A percentile compares a stretch with the other conserved stretches of the same genome.
Evolutionary conservation across 805 yeast genomes (phyloP).

Genomic region (Metschnikowia cerradonensis): DNA sequence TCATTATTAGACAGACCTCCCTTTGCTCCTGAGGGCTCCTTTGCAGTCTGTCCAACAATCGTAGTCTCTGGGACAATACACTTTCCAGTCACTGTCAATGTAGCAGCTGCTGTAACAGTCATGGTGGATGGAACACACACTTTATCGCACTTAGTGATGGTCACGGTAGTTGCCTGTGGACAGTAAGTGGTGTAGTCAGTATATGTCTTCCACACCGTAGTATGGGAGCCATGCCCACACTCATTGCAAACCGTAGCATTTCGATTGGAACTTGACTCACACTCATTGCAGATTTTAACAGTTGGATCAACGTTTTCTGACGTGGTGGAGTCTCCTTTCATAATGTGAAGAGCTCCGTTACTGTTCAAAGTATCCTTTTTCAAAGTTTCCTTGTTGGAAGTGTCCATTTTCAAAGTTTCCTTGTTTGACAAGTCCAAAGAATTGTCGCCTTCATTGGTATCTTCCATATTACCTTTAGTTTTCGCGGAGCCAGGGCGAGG

Average conservation of each 20-base stretch:
- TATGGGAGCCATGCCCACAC: neutral
- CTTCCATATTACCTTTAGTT: neutral
- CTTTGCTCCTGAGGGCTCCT: too few species aligned
- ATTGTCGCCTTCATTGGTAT: too few species aligned
- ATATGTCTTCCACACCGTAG: neutral
- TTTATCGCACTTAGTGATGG: neutral
- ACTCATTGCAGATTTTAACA: neutral
- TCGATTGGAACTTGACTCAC: neutral
- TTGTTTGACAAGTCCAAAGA: too few species aligned
- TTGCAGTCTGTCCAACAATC: too few species aligned
- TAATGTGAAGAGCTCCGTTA: too few species aligned
- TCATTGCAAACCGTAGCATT: neutral
- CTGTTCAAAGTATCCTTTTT: too few species aligned
- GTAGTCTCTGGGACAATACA: neutral
- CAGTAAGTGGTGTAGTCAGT: neutral
- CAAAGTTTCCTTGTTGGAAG: too few species aligned
- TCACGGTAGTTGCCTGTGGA: neutral
- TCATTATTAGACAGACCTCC: too few species aligned
- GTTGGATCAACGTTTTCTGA: neutral
- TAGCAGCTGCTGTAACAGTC: neutral
- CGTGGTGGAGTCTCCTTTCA: too few species aligned
- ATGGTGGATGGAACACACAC: neutral
- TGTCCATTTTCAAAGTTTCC: too few species aligned
- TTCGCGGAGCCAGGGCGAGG: too few species aligned
- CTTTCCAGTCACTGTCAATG: neutral